Evolutionary conservation across 2,329 filamentous ascomycete genomes (phyloP).

Genomic region (Clonostachys sp.): DNA sequence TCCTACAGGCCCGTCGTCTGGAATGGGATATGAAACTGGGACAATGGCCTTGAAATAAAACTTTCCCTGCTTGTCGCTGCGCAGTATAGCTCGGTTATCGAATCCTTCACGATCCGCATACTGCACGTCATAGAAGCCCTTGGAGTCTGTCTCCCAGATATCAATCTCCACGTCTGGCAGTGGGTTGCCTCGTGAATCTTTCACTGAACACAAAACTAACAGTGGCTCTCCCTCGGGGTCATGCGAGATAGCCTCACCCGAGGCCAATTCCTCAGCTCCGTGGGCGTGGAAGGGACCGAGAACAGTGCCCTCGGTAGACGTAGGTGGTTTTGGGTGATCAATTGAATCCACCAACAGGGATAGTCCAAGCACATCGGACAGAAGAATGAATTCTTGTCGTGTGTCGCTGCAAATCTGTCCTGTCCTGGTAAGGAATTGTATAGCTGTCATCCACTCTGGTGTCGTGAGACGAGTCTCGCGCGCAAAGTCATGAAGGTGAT

Average conservation of each 20-base stretch:
- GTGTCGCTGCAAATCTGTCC: constrained; percentile 67
- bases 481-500: constrained; percentile 72
- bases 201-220: constrained; percentile 63
- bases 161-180: constrained; percentile 63
- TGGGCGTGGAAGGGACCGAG: constrained; percentile 78
- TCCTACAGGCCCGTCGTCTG: constrained; percentile 77
- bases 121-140: constrained; percentile 74
- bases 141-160: constrained; percentile 75
- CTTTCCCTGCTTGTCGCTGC: constrained; percentile 14
- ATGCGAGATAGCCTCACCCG: constrained; percentile 55
- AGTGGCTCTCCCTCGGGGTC: constrained; percentile 62
- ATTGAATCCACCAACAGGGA: constrained; percentile 72
- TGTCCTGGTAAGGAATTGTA: constrained; percentile 64
- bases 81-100: constrained; percentile 19
- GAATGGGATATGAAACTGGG: constrained; percentile 81
- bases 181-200: constrained; percentile 54
- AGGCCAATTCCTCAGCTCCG: constrained; percentile 49
- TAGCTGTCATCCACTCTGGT: constrained; percentile 67
- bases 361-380: constrained; percentile 70
- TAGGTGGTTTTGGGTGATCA: constrained; percentile 67
- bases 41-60: constrained; percentile 81
- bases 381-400: constrained; percentile 71
- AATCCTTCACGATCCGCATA: constrained; percentile 47
- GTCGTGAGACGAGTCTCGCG: constrained; percentile 69
- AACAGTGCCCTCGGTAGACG: constrained; percentile 70